Conservation (phyloP, 257 asterid genomes). For the Solanum sitiens region DNA sequence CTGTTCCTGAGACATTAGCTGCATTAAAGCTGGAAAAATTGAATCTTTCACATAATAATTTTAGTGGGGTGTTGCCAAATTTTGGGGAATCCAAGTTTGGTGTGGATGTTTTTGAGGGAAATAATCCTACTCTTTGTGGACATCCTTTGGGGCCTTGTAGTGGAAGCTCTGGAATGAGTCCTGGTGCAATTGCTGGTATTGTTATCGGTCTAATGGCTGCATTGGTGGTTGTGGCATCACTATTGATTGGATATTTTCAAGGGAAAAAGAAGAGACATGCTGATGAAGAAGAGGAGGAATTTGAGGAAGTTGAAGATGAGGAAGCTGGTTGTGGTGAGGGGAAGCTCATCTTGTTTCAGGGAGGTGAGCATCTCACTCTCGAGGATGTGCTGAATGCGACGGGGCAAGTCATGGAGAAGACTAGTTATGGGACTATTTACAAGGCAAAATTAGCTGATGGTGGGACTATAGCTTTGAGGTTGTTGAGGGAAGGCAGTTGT, state of each 20-base stretch:
- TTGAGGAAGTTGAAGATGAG: slow-evolving; percentile 57
- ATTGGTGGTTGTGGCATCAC: slow-evolving; percentile 64
- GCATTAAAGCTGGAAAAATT: slow-evolving; percentile 51
- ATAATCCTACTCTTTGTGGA: slow-evolving; percentile 76
- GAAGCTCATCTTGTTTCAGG: slow-evolving; percentile 77
- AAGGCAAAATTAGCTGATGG: slow-evolving; percentile 95
- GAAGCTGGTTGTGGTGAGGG: slow-evolving; percentile 72
- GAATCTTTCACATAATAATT: slow-evolving; percentile 89
- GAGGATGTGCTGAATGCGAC: slow-evolving; percentile 96
- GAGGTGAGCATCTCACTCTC: slow-evolving; percentile 81
- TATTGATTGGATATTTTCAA: slow-evolving; percentile 80
- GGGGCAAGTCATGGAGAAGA: slow-evolving; percentile 95
- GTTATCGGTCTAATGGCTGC: slow-evolving; percentile 88
- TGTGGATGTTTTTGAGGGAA: slow-evolving; percentile 67
- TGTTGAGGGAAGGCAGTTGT: slow-evolving; percentile 89
- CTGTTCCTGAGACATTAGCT: slow-evolving; percentile 42
- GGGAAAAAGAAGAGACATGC: slow-evolving; percentile 56
- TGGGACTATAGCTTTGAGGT: slow-evolving; percentile 84
- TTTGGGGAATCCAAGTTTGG: slow-evolving; percentile 65
- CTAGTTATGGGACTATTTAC: slow-evolving; percentile 85
- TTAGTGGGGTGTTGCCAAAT: slow-evolving; percentile 76
- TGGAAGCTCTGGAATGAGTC: slow-evolving; percentile 55
- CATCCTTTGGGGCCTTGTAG: slow-evolving; percentile 51
- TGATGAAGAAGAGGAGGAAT: slow-evolving; percentile 58
- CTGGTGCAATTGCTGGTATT: slow-evolving; percentile 90